Base-by-base conservation (phyloP, 768 basidiomycete genomes). In the Postia placenta region DNA sequence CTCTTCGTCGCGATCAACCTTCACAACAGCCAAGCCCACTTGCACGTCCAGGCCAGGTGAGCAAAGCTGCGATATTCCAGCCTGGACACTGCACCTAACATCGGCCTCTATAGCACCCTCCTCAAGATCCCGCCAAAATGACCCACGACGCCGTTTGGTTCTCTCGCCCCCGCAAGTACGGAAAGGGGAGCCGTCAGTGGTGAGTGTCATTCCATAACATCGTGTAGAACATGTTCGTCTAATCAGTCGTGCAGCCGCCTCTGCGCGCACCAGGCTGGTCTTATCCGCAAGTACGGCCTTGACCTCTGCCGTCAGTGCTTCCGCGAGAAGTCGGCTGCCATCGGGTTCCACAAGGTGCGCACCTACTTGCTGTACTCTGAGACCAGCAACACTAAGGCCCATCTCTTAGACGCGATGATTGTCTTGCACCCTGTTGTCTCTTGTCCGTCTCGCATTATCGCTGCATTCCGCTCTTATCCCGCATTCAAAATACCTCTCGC, bases 81-180 rank as follows among this genome's bases (percentile, higher is more conserved):
- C 11, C 30, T 9, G 28, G 15, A 26, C n/a, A 25, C 17, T 35
- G 5, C 33, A 17, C 39, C 20, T 45, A 19, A 50, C 38, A 7
- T 33, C 22, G 9, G 36, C 30, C 19, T 9, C 5, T 37, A 27
- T 22, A 15, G 41, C 37, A 19, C 17, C 40, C 11, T 49, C 50
- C 37, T 54, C 58, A 58, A 60, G 52, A 52, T 48, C 50, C 30
- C 37, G 19, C 43, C 52, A 85, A 79, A 74, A 92, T 95, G 93
- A 93, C 93, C 65, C 93, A 95, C 90, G 90, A 94, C 79, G 86
- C 92, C 63, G 84, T 96, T 74, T 96, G 93, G 92, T 93, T 92
- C 74, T 92, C 90, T 70, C 89, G 88, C 64, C 93, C 93, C 54
- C 82, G 92, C 70, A 95, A 90, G 72, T 95, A 62, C 74, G 93